Evolutionary conservation across 2,329 filamentous ascomycete genomes (phyloP), one percentile per base, ranked within the genome.

Genomic region (Colletotrichum neosansevieriae): DNA sequence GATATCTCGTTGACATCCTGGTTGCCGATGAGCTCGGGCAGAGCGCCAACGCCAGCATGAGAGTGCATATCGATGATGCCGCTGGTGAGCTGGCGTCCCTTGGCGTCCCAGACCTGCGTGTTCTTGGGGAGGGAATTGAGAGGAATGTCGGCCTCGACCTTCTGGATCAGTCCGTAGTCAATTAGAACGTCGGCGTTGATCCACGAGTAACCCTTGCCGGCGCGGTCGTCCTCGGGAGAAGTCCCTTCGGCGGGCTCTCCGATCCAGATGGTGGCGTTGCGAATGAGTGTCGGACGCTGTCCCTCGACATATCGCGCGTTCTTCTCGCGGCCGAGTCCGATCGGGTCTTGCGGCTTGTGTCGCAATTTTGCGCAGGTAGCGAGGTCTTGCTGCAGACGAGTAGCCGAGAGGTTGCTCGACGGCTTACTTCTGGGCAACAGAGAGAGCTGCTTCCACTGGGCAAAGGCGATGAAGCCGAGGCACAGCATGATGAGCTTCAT

Each of bases 1-100:
- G 86, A 88, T 72, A 89, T 78, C 76, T 92, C 91, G 72, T 92
- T 92, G 60, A 79, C 82, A 71, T 92, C 91, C 0, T 82, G 79
- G 68, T 83, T 86, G 17, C 87, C 88, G 2, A 72, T 63, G 2
- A 91, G 80, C 2, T 74, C 75, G 0, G 90, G 89, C n/a, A 91
- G 77, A 15, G 85, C 81, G 34, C 84, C 81, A 1, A 91, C 85
- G 7, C 89, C 88, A 2, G 88, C 84, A 74, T 92, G 91, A 38
- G 85, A 89, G 77, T 93, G 90, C 88, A 92, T 92, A 74, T 92
- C 91, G 54, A 92, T 87, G 72, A 92, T 88, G 15, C 90, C 91
- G 7, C 84, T 83, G 0, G 91, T 92, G 19, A 92, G 79, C 64
- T 84, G 87, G 3, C 88, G 84, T 1, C 90, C 89, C 29, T 83